Conservation (phyloP, 176 grass and related monocot genomes). For the Hordeum marinum region DNA sequence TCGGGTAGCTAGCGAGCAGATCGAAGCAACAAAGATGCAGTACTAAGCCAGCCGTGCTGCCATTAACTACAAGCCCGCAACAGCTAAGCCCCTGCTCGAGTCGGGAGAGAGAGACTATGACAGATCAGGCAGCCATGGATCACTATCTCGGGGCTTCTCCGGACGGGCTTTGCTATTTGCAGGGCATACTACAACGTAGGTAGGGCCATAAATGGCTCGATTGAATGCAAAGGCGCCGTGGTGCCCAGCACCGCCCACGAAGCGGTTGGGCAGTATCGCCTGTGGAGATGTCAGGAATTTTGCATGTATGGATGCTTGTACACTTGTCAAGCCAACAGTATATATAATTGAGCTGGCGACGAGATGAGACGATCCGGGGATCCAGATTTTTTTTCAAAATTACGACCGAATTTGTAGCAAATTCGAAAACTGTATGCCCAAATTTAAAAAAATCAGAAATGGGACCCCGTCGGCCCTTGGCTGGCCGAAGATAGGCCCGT, state of each 20-base stretch:
- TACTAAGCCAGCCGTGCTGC: not conserved
- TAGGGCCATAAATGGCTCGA: not conserved
- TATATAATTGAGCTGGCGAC: not conserved
- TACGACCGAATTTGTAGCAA: no score
- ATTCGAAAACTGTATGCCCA: no score
- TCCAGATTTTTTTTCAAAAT: no score
- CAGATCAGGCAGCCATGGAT: not conserved
- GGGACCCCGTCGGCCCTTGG: no score
- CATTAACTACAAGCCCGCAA: slow-evolving; percentile 8
- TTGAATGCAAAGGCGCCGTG: slow-evolving; percentile 4
- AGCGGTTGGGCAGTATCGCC: not conserved
- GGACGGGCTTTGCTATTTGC: not conserved
- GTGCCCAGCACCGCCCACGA: not conserved
- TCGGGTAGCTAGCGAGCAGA: not conserved
- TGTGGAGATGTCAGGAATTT: not conserved
- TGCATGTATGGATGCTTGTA: not conserved
- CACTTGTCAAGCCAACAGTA: not conserved
- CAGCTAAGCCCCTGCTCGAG: not conserved
- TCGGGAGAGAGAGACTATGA: not conserved
- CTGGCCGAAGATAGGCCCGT: no score
- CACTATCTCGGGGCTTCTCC: not conserved
- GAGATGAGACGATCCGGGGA: not conserved
- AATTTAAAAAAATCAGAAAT: no score
- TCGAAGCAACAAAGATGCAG: not conserved
- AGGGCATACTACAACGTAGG: not conserved